These are phyloP conservation scores for Dendrocalamus sinicus DNA, from an alignment of 176 grass and related monocot genomes.

Conservation along the genomic window DNA sequence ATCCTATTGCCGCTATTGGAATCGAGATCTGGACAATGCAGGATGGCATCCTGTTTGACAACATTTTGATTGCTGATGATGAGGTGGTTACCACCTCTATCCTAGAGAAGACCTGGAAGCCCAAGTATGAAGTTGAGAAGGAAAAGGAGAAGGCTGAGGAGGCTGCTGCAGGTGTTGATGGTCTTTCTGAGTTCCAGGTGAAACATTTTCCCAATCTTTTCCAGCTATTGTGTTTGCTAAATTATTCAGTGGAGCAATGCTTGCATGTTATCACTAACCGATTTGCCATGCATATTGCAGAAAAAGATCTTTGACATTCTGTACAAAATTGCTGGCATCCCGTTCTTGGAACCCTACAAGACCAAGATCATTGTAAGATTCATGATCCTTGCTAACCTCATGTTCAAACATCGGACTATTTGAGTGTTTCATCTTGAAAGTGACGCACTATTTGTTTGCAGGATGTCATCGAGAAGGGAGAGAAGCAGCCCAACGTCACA, in stretches of 20 bases:
- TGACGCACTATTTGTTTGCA: constrained; percentile 33
- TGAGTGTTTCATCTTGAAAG: neutral
- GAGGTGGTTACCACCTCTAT: constrained; percentile 80
- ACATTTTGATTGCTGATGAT: constrained; percentile 81
- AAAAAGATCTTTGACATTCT: constrained; percentile 86
- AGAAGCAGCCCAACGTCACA: constrained; percentile 89
- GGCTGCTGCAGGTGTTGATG: constrained; percentile 50
- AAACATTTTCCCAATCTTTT: constrained; percentile 22
- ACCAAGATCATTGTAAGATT: constrained; percentile 83
- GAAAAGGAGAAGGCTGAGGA: constrained; percentile 88
- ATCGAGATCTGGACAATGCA: constrained; percentile 99
- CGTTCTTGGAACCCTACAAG: constrained; percentile 86
- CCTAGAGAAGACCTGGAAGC: constrained; percentile 84
- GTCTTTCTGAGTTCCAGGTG: constrained; percentile 82
- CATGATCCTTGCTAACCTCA: neutral
- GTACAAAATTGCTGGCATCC: constrained; percentile 79
- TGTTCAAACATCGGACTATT: neutral
- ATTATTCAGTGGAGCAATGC: neutral
- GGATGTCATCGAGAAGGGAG: constrained; percentile 93
- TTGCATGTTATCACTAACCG: constrained; percentile 36
- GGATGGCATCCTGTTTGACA: constrained; percentile 93
- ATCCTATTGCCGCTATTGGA: constrained; percentile 82
- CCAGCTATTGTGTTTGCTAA: neutral
- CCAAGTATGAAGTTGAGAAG: constrained; percentile 91
- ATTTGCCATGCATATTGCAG: constrained; percentile 48